Conservation (phyloP, 1,139 yeast species). For the Yamadazyma mexicana region DNA sequence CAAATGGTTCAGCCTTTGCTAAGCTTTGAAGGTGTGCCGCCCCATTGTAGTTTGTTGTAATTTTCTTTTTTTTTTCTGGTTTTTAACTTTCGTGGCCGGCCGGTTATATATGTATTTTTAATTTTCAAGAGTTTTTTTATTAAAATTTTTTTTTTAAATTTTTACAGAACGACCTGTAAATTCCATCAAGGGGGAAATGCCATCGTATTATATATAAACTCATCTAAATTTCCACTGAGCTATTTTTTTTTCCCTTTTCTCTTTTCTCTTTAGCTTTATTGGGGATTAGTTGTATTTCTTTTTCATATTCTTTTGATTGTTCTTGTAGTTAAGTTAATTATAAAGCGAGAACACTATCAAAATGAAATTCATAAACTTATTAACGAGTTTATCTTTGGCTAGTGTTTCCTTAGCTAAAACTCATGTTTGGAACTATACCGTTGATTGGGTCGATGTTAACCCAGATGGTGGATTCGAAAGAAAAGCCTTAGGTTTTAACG, state of each 20-base stretch:
- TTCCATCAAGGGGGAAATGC: not conserved
- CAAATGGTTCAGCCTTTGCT: too few relatives aligned
- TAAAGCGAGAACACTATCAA: not conserved
- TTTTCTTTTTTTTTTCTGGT: too few relatives aligned
- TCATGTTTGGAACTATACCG: conserved; percentile 53
- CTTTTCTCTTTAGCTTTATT: conserved; percentile 11
- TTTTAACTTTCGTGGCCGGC: too few relatives aligned
- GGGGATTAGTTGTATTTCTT: conserved; percentile 3
- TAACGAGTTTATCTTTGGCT: conserved; percentile 4
- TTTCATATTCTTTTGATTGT: not conserved
- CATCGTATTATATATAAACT: not conserved
- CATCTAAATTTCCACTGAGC: conserved; percentile 4
- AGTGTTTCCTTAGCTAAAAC: conserved; percentile 36
- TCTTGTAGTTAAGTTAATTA: not conserved
- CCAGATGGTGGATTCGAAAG: conserved; percentile 62
- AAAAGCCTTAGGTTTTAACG: conserved; percentile 64
- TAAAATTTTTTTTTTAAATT: not conserved
- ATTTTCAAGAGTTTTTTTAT: too few relatives aligned
- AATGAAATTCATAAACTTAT: conserved; percentile 1
- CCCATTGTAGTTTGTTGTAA: too few relatives aligned
- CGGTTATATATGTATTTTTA: too few relatives aligned
- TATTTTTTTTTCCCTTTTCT: conserved; percentile 6
- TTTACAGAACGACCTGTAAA: not conserved
- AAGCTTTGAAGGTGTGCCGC: too few relatives aligned
- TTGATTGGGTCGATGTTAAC: conserved; percentile 50